Evolutionary conservation across 139 green algal genomes (phyloP).

Genomic region (Chlamydomonas asymmetrica): DNA sequence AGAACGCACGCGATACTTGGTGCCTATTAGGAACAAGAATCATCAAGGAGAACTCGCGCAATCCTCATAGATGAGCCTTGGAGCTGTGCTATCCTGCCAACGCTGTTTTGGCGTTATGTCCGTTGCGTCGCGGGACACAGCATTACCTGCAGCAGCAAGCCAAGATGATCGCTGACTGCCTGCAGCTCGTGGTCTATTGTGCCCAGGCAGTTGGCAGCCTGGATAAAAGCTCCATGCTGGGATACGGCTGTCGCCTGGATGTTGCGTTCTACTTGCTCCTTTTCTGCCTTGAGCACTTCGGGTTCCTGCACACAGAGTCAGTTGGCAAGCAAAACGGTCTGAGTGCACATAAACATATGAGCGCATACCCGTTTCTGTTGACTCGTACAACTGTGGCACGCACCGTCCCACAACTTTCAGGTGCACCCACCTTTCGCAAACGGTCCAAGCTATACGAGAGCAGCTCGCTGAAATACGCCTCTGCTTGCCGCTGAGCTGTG

Average conservation of each 20-base stretch:
- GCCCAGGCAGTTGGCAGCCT: conserved; percentile 45
- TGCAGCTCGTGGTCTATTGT: conserved; percentile 47
- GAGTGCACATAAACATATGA: not conserved
- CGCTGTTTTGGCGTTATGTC: not conserved
- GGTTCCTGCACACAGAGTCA: conserved; percentile 65
- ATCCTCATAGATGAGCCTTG: too few species aligned
- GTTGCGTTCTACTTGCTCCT: conserved; percentile 69
- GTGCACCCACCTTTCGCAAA: conserved; percentile 65
- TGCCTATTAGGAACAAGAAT: too few species aligned
- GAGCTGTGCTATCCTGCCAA: too few species aligned
- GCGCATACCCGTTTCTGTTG: not conserved
- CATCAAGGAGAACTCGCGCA: too few species aligned
- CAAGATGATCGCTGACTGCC: conserved; percentile 40
- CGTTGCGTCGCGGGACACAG: too few species aligned
- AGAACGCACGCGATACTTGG: too few species aligned
- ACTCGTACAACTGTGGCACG: not conserved
- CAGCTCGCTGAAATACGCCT: conserved; percentile 89
- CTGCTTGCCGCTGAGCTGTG: conserved; percentile 38
- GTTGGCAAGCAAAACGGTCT: not conserved
- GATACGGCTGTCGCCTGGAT: conserved; percentile 49
- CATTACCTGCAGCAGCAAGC: conserved; percentile 43
- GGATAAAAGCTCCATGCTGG: conserved; percentile 55
- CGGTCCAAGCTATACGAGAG: conserved; percentile 88
- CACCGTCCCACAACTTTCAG: not conserved
- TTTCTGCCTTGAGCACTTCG: conserved; percentile 84